Base-by-base conservation (phyloP, 371 early-diverging fungal genomes). In the Syncephalastrum contaminatum region DNA sequence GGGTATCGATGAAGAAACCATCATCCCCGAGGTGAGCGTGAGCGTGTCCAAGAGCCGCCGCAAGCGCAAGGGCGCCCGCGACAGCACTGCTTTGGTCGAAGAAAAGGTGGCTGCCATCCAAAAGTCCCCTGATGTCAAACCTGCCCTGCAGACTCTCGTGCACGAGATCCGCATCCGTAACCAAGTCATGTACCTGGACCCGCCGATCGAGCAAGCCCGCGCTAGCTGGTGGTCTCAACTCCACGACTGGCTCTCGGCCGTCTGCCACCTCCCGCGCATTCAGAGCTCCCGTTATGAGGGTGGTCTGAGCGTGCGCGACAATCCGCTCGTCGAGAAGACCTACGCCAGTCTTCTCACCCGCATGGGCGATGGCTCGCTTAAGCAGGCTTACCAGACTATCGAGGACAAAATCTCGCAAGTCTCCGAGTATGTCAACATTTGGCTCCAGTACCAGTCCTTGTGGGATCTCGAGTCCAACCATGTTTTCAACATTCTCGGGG, bases 391-490 rank as follows among this genome's bases (percentile, higher is more conserved):
- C 67, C 80, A 83, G 25, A 83, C 84, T 47, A 86, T 99, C 22
- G 95, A 98, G 74, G 62, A 67, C 25, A 92, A 89, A 75, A 77
- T 92, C 19, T 61, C 77, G 20, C 83, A 91, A 66, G 94, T 94
- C 12, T 77, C 81, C 15, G 82, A 86, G 27, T 99, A 99, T 62
- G 92, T 95, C 48, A 82, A 85, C 47, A 89, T 94, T 51, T 99
- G 99, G 99, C 81, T 97, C 8, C 94, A 91, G 64, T 98, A 98
- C 73, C 99, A 99, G 69, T 90, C 94, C 4, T 81, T 99, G 20
- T 98, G 98, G 98, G 98, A 98, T 70, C 80, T 97, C 40, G 96
- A 96, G 62, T 81, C 88, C 0, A 90, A 88, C 61, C 78, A 85
- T 39, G 90, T 98, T 21, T 88, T 88, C 61, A 74, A 80, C 44